phyloP scores from a whole-genome alignment of 2,329 filamentous ascomycete genomes.

The Zasmidium angulare region DNA sequence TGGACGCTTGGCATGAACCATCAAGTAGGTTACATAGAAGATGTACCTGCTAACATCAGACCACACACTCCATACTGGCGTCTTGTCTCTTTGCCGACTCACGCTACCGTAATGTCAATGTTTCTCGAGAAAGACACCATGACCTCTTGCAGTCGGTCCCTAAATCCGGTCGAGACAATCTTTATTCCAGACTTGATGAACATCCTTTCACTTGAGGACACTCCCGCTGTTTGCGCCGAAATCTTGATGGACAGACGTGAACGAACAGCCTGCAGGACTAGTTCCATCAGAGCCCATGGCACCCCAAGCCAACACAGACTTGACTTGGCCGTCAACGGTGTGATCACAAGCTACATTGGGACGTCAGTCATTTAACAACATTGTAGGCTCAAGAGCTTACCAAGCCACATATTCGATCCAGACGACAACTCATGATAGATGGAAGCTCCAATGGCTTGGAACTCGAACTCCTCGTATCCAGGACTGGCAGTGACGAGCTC shows the following conservation, averaged over 20 bases:
- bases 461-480: slow-evolving; percentile 1
- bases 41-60: neutral
- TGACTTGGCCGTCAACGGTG: neutral
- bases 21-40: neutral
- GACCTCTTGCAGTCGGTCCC: no score
- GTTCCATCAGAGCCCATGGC: neutral
- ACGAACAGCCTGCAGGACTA: neutral
- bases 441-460: neutral
- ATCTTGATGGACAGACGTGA: neutral
- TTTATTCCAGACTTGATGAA: no score
- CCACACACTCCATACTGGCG: neutral
- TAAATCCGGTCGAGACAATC: no score
- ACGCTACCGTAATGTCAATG: no score
- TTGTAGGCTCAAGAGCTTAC: neutral
- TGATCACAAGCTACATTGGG: neutral
- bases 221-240: neutral
- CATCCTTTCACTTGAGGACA: no score
- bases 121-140: no score
- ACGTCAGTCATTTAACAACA: neutral
- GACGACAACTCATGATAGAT: slow-evolving; percentile 1
- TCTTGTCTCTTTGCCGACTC: neutral
- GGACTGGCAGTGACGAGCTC: neutral
- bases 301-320: neutral
- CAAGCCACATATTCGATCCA: neutral
- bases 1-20: neutral